Evolutionary conservation across 306 rosid species (phyloP).

Genomic region (Macrotyloma uniflorum): DNA sequence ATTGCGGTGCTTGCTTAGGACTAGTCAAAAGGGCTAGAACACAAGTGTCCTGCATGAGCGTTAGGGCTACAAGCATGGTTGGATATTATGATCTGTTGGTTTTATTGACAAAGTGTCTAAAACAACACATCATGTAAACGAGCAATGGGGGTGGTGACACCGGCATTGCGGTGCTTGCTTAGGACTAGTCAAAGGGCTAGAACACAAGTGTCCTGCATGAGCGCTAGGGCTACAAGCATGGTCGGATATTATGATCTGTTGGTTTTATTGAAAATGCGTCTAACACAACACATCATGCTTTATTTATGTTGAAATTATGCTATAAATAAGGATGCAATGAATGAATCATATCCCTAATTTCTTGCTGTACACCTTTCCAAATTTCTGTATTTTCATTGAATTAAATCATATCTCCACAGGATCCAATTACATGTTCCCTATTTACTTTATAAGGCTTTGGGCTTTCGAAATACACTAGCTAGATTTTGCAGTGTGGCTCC

Average conservation of each 20-base stretch:
- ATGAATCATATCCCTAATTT: background rate
- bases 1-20: background rate
- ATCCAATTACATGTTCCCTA: background rate
- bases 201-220: background rate
- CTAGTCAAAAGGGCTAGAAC: background rate
- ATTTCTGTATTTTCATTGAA: too few species aligned
- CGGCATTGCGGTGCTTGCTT: background rate
- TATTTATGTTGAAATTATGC: background rate
- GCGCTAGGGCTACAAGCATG: too few species aligned
- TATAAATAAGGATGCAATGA: background rate
- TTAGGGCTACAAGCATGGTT: too few species aligned
- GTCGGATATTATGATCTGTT: too few species aligned
- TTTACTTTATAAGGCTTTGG: background rate
- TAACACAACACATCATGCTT: background rate
- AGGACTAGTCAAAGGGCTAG: background rate
- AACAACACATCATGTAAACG: background rate
- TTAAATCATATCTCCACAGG: background rate
- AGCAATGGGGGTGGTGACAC: background rate
- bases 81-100: too few species aligned
- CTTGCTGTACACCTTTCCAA: background rate
- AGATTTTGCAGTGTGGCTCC: background rate
- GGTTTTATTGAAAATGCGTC: background rate
- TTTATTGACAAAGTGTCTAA: background rate
- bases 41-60: background rate
- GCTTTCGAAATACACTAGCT: background rate